phyloP scores from a whole-genome alignment of 2,329 filamentous ascomycete genomes.

The Cryphonectria nitschkei region DNA sequence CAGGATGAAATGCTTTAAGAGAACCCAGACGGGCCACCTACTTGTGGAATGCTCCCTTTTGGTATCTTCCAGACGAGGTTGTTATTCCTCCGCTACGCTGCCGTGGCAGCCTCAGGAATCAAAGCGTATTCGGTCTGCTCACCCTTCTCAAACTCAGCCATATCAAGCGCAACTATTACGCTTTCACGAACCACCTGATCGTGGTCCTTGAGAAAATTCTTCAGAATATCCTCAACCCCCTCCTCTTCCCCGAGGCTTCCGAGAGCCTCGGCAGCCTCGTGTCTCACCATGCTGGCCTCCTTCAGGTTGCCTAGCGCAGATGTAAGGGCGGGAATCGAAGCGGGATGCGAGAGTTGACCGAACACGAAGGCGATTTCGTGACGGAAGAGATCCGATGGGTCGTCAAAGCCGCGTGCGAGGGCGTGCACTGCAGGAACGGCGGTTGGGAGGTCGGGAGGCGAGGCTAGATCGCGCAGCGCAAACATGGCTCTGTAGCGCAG shows the following conservation, averaged over 20 bases:
- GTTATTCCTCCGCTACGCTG: constrained; percentile 37
- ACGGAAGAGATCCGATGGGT: constrained; percentile 89
- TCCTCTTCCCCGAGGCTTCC: constrained; percentile 92
- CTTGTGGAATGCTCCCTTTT: neutral
- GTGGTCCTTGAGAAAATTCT: constrained; percentile 82
- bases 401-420: constrained; percentile 81
- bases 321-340: constrained; percentile 90
- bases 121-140: constrained; percentile 90
- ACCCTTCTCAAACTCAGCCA: constrained; percentile 95
- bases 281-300: constrained; percentile 94
- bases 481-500: constrained; percentile 98
- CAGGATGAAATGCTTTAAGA: neutral
- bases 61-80: constrained; percentile 22
- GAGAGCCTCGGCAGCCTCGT: constrained; percentile 95
- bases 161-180: constrained; percentile 92
- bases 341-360: constrained; percentile 91
- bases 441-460: constrained; percentile 87
- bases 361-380: constrained; percentile 99
- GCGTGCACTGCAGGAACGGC: constrained; percentile 85
- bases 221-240: constrained; percentile 85
- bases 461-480: constrained; percentile 89
- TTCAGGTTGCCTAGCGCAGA: constrained; percentile 75
- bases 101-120: constrained; percentile 66
- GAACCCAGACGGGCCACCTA: neutral
- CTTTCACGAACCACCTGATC: constrained; percentile 95